A percentile compares a stretch with the other conserved stretches of the same genome.
phyloP scores from a whole-genome alignment of 768 basidiomycete genomes.

The Russula compacta region DNA sequence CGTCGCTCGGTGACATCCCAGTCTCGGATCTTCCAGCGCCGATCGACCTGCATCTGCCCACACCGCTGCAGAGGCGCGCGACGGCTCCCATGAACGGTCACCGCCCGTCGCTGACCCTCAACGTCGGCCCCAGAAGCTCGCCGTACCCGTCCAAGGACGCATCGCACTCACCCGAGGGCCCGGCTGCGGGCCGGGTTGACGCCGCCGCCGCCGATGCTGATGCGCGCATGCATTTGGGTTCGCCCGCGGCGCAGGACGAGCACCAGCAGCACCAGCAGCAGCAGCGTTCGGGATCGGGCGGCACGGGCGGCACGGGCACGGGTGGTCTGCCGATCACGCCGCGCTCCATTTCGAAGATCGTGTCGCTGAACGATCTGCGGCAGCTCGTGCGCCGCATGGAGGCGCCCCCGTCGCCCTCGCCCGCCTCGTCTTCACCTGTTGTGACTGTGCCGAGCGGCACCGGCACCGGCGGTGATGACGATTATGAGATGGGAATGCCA shows the following conservation, averaged over 20 bases:
- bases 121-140: neutral
- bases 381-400: conserved; percentile 15
- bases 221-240: neutral
- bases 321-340: conserved; percentile 9
- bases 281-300: no score
- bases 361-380: conserved; percentile 9
- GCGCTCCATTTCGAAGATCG: conserved; percentile 13
- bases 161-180: neutral
- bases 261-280: neutral
- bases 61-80: conserved; percentile 1
- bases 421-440: neutral
- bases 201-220: neutral
- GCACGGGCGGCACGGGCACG: no score
- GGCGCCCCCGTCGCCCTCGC: neutral
- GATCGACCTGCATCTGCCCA: neutral
- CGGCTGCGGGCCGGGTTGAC: neutral
- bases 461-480: neutral
- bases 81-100: neutral
- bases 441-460: neutral
- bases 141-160: neutral
- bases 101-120: conserved; percentile 9
- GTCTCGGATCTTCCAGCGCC: neutral
- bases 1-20: neutral
- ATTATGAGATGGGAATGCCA: no score
- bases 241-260: conserved; percentile 3